These are phyloP conservation scores for Hermanozyma aechmeae DNA, from an alignment of 805 yeast genomes.

Conservation along the genomic window DNA sequence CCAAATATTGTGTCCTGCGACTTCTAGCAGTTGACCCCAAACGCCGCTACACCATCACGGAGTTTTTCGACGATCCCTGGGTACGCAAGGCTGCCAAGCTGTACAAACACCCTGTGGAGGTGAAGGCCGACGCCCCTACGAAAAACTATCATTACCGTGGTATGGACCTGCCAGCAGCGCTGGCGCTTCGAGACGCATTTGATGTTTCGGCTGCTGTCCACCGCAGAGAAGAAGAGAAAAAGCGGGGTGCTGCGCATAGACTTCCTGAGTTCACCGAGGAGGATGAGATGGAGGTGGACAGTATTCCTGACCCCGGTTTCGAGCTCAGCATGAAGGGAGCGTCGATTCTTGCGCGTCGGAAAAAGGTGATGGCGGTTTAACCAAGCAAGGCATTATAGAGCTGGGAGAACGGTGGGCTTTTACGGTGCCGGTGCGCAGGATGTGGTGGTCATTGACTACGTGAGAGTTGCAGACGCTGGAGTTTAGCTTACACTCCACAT, in stretches of 20 bases:
- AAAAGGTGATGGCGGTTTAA: too few relatives aligned
- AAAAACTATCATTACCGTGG: too few relatives aligned
- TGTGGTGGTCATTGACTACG: too few relatives aligned
- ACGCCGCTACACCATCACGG: constrained; percentile 57
- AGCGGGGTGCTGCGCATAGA: constrained; percentile 10
- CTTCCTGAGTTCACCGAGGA: constrained; percentile 30
- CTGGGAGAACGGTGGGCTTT: too few relatives aligned
- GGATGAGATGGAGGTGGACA: constrained; percentile 8
- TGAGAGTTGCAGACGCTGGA: too few relatives aligned
- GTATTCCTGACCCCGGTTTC: constrained; percentile 10
- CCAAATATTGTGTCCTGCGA: constrained; percentile 58
- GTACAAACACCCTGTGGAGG: too few relatives aligned
- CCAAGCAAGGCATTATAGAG: too few relatives aligned
- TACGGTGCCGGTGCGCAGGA: too few relatives aligned
- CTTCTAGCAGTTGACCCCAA: constrained; percentile 64
- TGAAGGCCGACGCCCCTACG: too few relatives aligned
- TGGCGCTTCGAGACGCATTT: constrained; percentile 76
- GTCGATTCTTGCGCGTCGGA: constrained; percentile 39
- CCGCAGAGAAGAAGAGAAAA: constrained; percentile 58
- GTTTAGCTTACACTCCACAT: too few relatives aligned
- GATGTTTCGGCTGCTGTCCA: constrained; percentile 82
- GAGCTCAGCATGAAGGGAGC: constrained; percentile 45
- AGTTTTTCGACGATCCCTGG: constrained; percentile 70
- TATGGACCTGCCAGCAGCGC: constrained; percentile 68
- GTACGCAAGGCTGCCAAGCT: constrained; percentile 5